Evolutionary conservation across 192 early-diverging fungal genomes (phyloP).

Genomic region (Podila horticola): DNA sequence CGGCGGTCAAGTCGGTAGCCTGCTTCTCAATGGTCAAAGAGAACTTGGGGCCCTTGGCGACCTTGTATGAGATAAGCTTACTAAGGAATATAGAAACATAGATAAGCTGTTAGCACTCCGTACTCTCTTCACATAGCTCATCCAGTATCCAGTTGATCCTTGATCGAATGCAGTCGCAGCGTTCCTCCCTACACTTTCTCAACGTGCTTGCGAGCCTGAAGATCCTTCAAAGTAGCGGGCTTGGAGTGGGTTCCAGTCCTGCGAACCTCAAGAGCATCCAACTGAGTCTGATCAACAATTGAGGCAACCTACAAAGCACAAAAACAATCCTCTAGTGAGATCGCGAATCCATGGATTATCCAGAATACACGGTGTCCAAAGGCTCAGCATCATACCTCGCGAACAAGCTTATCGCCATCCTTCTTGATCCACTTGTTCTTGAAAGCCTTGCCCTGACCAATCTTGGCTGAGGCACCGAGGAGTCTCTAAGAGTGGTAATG

Average conservation of each 20-base stretch:
- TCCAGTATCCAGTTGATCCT: neutral
- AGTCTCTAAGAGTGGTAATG: slow-evolving; percentile 39
- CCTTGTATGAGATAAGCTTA: slow-evolving; percentile 83
- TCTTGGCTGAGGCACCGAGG: slow-evolving; percentile 82
- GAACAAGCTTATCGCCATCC: slow-evolving; percentile 74
- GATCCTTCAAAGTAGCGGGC: slow-evolving; percentile 75
- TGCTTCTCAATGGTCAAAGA: slow-evolving; percentile 87
- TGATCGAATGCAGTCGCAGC: neutral
- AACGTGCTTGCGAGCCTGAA: slow-evolving; percentile 80
- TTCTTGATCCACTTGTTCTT: slow-evolving; percentile 99
- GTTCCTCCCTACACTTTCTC: slow-evolving; percentile 68
- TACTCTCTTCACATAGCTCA: neutral
- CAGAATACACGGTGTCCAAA: too few species aligned
- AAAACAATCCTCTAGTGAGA: slow-evolving; percentile 3
- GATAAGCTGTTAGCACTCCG: slow-evolving; percentile 16
- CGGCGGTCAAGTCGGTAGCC: slow-evolving; percentile 93
- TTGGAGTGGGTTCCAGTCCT: slow-evolving; percentile 69
- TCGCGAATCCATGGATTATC: too few species aligned
- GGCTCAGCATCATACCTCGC: slow-evolving; percentile 49
- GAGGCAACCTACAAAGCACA: slow-evolving; percentile 62
- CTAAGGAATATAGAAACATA: slow-evolving; percentile 39
- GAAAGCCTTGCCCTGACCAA: slow-evolving; percentile 96
- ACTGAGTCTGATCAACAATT: slow-evolving; percentile 87
- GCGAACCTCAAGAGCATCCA: slow-evolving; percentile 76
- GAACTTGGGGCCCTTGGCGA: slow-evolving; percentile 91